Evolutionary conservation across 495 filamentous ascomycete genomes (phyloP).

Genomic region (Trichoderma gamsii): DNA sequence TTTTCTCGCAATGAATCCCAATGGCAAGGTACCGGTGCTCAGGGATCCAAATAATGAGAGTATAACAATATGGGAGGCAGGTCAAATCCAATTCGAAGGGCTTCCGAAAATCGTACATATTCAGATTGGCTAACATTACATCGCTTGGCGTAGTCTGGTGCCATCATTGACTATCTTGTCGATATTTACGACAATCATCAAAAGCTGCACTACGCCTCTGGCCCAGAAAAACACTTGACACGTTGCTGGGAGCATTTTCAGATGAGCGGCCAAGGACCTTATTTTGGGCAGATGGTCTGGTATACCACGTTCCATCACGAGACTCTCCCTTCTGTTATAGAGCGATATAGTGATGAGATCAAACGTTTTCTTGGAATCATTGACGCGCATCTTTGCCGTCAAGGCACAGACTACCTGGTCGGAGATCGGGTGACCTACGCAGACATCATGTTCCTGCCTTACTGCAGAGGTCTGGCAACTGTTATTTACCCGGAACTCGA

Average conservation of each 20-base stretch:
- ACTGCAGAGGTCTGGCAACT: neutral
- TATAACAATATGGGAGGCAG: slow-evolving; percentile 35
- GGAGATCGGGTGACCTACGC: slow-evolving; percentile 40
- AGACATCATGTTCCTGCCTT: slow-evolving; percentile 45
- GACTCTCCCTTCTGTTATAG: slow-evolving; percentile 37
- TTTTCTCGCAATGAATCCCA: slow-evolving; percentile 30
- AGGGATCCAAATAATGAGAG: slow-evolving; percentile 36
- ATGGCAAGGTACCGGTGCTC: slow-evolving; percentile 37
- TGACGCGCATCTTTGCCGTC: slow-evolving; percentile 28
- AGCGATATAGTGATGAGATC: slow-evolving; percentile 44
- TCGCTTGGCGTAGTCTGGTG: slow-evolving; percentile 55
- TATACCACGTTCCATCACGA: slow-evolving; percentile 42
- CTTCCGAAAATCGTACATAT: neutral
- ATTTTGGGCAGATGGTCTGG: slow-evolving; percentile 51
- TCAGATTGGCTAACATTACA: slow-evolving; percentile 16
- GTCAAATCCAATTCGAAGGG: neutral
- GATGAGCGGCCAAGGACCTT: slow-evolving; percentile 55
- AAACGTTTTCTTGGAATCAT: slow-evolving; percentile 43
- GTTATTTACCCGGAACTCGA: neutral
- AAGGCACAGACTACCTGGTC: slow-evolving; percentile 37
- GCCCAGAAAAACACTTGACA: slow-evolving; percentile 40
- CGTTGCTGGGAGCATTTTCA: slow-evolving; percentile 52
- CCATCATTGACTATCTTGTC: slow-evolving; percentile 60
- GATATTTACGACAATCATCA: slow-evolving; percentile 57
- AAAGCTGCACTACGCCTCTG: slow-evolving; percentile 46